Evolutionary conservation across 768 basidiomycete species (phyloP).

Genomic region (Lactarius sanguifluus): DNA sequence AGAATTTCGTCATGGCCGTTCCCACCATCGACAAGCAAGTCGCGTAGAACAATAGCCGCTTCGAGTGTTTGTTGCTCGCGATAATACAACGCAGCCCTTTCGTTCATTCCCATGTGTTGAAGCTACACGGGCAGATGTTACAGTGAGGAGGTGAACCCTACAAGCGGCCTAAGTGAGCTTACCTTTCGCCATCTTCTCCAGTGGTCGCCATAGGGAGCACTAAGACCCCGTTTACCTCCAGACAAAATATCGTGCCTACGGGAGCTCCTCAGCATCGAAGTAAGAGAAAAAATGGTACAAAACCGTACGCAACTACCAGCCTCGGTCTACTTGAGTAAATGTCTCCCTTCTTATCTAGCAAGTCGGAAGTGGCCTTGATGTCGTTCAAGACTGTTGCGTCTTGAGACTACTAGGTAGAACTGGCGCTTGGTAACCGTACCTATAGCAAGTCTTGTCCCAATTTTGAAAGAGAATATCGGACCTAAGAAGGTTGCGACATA

Average conservation of each 20-base stretch:
- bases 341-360: conserved; percentile 27
- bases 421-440: not conserved
- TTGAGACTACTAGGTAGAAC: not conserved
- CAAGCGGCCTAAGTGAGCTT: not conserved
- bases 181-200: conserved; percentile 26
- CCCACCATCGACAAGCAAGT: conserved; percentile 11
- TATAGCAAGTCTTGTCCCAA: conserved; percentile 13
- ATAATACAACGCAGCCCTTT: conserved; percentile 11
- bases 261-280: not conserved
- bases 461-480: conserved; percentile 21
- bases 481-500: conserved; percentile 1
- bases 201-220: conserved; percentile 9
- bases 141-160: not conserved
- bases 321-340: conserved; percentile 28
- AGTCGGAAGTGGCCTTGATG: conserved; percentile 9
- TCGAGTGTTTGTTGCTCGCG: conserved; percentile 24
- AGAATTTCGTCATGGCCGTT: not conserved
- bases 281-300: not conserved
- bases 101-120: conserved; percentile 22
- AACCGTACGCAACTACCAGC: conserved; percentile 21
- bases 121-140: not conserved
- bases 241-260: conserved; percentile 26
- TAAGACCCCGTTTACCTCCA: conserved; percentile 18
- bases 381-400: conserved; percentile 17
- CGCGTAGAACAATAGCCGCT: conserved; percentile 16